A percentile compares a stretch with the other conserved stretches of the same genome.
These are phyloP conservation scores for Paracoccidioides lutzii DNA, from an alignment of 2,329 filamentous ascomycete species.

Conservation along the genomic window DNA sequence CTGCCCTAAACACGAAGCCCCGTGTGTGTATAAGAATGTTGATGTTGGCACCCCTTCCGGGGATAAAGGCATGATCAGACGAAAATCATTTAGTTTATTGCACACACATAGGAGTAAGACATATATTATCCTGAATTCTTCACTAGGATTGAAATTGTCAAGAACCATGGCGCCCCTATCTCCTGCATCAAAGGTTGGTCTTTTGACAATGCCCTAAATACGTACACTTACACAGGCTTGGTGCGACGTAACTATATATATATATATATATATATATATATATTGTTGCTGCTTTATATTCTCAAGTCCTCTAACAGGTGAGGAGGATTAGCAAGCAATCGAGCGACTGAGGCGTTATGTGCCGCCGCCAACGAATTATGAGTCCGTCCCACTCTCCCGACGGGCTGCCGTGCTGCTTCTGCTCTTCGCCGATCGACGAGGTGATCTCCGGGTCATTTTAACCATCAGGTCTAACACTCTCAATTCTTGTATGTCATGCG, in stretches of 20 bases:
- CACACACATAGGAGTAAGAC: not conserved
- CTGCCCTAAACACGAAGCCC: not conserved
- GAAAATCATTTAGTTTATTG: not conserved
- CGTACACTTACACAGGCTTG: too few relatives aligned
- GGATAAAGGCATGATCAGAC: not conserved
- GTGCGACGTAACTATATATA: too few relatives aligned
- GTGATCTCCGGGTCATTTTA: constrained; percentile 58
- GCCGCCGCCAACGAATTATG: constrained; percentile 46
- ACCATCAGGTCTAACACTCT: constrained; percentile 49
- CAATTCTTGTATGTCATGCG: constrained; percentile 38
- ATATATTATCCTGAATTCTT: not conserved
- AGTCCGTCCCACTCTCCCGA: constrained; percentile 45
- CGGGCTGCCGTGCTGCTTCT: constrained; percentile 80
- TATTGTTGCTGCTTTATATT: not conserved
- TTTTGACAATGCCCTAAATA: not conserved
- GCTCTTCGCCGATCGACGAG: constrained; percentile 70
- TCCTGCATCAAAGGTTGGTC: constrained; percentile 13
- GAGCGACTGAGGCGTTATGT: constrained; percentile 43
- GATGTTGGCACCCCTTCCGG: not conserved
- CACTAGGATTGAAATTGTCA: constrained; percentile 2
- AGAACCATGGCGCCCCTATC: constrained; percentile 14
- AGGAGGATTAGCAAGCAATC: constrained; percentile 36
- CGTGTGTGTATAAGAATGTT: not conserved
- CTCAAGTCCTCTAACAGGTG: not conserved
- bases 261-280: not conserved